Conservation (phyloP, 2,329 filamentous ascomycete species). For the Neofusicoccum parvum region DNA sequence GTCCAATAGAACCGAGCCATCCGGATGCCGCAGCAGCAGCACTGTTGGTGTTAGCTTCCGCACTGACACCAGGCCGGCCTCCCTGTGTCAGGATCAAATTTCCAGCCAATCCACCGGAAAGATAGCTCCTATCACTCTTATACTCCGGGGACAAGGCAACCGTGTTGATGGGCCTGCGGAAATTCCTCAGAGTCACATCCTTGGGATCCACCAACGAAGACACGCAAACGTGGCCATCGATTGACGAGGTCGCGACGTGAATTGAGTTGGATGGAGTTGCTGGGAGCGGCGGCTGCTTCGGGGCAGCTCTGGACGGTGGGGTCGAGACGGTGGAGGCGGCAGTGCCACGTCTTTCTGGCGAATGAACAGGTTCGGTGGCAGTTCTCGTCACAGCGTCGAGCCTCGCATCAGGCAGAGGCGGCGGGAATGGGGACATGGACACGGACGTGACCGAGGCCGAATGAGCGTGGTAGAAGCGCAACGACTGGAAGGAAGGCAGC, state of each 20-base stretch:
- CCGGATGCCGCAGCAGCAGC: conserved; percentile 81
- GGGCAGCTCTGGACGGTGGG: conserved; percentile 54
- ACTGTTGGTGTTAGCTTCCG: conserved; percentile 85
- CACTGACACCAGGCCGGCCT: conserved; percentile 74
- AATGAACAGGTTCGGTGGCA: conserved; percentile 34
- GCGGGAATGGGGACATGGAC: conserved; percentile 85
- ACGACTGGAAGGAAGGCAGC: conserved; percentile 75
- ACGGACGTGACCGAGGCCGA: conserved; percentile 86
- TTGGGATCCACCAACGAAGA: conserved; percentile 83
- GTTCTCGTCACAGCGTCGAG: conserved; percentile 25
- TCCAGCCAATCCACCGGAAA: conserved; percentile 88
- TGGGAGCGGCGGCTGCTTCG: conserved; percentile 64
- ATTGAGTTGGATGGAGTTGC: conserved; percentile 86
- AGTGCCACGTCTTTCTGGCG: conserved; percentile 43
- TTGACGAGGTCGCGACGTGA: conserved; percentile 88
- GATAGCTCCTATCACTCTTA: conserved; percentile 82
- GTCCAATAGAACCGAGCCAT: conserved; percentile 86
- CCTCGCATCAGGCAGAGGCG: conserved; percentile 51
- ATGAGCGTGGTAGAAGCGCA: conserved; percentile 90
- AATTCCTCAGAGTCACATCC: conserved; percentile 90
- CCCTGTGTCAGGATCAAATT: conserved; percentile 84
- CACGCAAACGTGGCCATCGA: conserved; percentile 94
- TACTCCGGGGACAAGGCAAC: conserved; percentile 95
- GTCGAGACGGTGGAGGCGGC: conserved; percentile 33
- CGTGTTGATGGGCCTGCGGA: conserved; percentile 87